Percentiles rank a stretch among this genome's conserved stretches.
These are phyloP conservation scores for Phytopythium vexans DNA, from an alignment of 352 stramenopile species.

Conservation along the genomic window DNA sequence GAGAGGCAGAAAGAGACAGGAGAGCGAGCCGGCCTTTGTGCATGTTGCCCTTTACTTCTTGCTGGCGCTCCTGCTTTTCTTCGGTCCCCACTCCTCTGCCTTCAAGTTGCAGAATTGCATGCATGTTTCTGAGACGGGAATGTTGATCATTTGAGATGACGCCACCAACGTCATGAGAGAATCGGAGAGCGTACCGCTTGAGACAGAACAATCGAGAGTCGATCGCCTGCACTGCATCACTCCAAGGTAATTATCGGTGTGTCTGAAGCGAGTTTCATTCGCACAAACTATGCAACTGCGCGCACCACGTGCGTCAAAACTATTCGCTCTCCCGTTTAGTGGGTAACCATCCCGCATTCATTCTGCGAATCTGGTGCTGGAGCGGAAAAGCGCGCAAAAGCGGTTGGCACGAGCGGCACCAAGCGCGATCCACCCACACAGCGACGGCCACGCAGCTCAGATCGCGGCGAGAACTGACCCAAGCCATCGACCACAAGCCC, in stretches of 20 bases:
- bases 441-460: background rate
- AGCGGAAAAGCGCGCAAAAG: background rate
- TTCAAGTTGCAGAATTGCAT: too few species aligned
- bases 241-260: too few species aligned
- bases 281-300: too few species aligned
- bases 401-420: too few species aligned
- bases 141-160: too few species aligned
- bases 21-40: constrained; percentile 2
- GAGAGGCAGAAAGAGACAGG: background rate
- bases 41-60: background rate
- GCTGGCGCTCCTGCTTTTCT: background rate
- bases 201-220: too few species aligned
- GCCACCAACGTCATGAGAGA: too few species aligned
- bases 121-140: too few species aligned
- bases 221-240: too few species aligned
- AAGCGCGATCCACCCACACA: background rate
- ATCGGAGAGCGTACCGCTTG: too few species aligned
- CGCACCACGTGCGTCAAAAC: background rate
- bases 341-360: constrained; percentile 3
- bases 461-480: background rate
- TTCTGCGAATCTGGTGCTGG: constrained; percentile 2
- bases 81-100: background rate
- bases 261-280: too few species aligned
- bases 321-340: background rate
- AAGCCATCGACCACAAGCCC: background rate